phyloP scores from a whole-genome alignment of 106 monocot species.

The Posidonia australis region DNA sequence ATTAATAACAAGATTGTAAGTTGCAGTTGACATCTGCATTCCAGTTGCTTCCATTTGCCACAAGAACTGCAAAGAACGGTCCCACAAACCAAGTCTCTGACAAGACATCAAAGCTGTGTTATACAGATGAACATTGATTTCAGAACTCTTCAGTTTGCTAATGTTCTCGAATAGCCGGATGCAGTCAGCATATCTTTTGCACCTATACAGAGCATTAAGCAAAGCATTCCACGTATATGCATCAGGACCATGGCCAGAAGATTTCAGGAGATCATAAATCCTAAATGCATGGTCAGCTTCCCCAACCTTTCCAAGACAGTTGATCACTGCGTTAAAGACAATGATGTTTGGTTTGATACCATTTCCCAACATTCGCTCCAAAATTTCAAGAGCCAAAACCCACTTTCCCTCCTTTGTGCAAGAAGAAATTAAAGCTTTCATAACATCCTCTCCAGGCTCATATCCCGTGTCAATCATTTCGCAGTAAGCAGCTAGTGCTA shows the following conservation, averaged over 20 bases:
- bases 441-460: slow-evolving; percentile 53
- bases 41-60: slow-evolving; percentile 83
- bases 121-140: slow-evolving; percentile 52
- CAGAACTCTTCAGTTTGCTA: slow-evolving; percentile 15
- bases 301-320: slow-evolving; percentile 82
- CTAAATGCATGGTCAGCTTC: slow-evolving; percentile 54
- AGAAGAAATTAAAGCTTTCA: slow-evolving; percentile 78
- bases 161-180: slow-evolving; percentile 53
- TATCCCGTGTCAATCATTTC: slow-evolving; percentile 59
- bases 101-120: slow-evolving; percentile 70
- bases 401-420: slow-evolving; percentile 88
- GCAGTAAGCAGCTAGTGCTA: slow-evolving; percentile 62
- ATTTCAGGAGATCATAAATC: slow-evolving; percentile 50
- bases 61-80: slow-evolving; percentile 62
- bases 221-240: slow-evolving; percentile 81
- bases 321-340: slow-evolving; percentile 73
- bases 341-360: slow-evolving; percentile 61
- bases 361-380: slow-evolving; percentile 47
- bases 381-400: slow-evolving; percentile 38
- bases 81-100: slow-evolving; percentile 74
- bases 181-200: slow-evolving; percentile 38
- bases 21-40: slow-evolving; percentile 37
- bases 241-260: slow-evolving; percentile 52
- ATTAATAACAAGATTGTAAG: slow-evolving; percentile 75
- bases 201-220: slow-evolving; percentile 64